Base-by-base conservation (phyloP, 2,329 filamentous ascomycete genomes). In the Tolypocladium album region DNA sequence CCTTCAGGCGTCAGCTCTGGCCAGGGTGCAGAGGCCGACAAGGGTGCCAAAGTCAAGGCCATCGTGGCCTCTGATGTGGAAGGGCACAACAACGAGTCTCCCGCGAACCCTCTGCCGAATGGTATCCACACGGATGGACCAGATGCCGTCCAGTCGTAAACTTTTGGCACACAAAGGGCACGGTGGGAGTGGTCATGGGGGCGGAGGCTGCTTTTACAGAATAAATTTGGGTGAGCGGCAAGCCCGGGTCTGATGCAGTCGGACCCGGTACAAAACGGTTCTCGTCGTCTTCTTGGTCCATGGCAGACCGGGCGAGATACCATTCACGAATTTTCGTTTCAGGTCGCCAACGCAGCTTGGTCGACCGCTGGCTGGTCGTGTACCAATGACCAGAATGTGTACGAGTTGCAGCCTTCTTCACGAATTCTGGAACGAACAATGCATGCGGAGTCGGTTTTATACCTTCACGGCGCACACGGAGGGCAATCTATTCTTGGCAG, bases 1-100 rank as follows among this genome's bases (percentile, higher is more conserved):
- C 74, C 74, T 34, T 70, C 72, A 7, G 72, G 68, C 24, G 38
- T 27, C 59, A 20, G 55, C 27, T 24, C 24, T 38, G 43, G 40
- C 17, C 43, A 56, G 27, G 59, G 22, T 9, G 56, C 38, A 6
- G 47, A 56, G 24, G 36, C n/a, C 24, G 59, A 50, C 3, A 38
- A 43, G 17, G 27, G 55, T n/a, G 52, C 22, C 17, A 58, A 42
- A 4, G 1, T 17, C 17, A 52, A 59, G 42, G 45, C 55, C 47
- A 17, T 20, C 43, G 31, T 12, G 27, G 2, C 56, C 8, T 40
- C 58, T 2, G 57, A 56, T 4, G 39, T n/a, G n/a, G 31, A 65
- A n/a, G 65, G 66, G 20, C 55, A 59, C 45, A 34, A 36, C 20
- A 38, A 40, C 15, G 59, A 57, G 38, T 17, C 45, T 34, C 8